Evolutionary conservation across 768 basidiomycete genomes (phyloP), one percentile per base, ranked within the genome.

Genomic region (Infundibulicybe gibba): DNA sequence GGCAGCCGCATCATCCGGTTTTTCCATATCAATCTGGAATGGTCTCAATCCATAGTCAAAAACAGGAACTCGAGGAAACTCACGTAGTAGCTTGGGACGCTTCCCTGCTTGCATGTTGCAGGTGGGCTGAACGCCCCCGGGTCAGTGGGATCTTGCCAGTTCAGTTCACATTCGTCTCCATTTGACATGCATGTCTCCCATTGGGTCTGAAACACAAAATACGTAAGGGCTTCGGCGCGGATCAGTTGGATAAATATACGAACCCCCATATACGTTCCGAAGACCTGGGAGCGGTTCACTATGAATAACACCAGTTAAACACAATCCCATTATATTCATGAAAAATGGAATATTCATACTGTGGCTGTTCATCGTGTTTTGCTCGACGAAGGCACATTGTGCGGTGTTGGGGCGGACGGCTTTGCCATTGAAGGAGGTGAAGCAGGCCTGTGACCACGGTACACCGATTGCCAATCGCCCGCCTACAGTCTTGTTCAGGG

Each of bases 131-230:
- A 62, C 2, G 64, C 56, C 4, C 45, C 31, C 6, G 52, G 41
- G 43, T 65, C 56, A 9, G 44, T 35, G 13, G 60, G 45, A 32
- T 61, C 54, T 10, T 40, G 45, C 48, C 44, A 60, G 49, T 72
- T 64, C 3, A 74, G 58, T 31, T 70, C 49, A 46, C 74, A 74
- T 31, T 62, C 54, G 6, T 65, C 54, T 1, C 51, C 52, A 3
- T 53, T 60, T 16, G 50, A 38, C 50, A 71, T 68, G 43, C 74
- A 76, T 1, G 67, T 67, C 53, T 72, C 73, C 71, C 69, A 72
- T 44, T 74, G 65, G 1, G 59, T 55, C 13, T 54, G 40, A 25
- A 25, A 8, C 25, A 25, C 4, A 25, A 25, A n/a, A n/a, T n/a
- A 25, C 8, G 25, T 25, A 25, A 25, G 25, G 4, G 25, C 25